These are phyloP conservation scores for Phytophthora boehmeriae DNA, from an alignment of 352 stramenopile genomes.

Conservation along the genomic window DNA sequence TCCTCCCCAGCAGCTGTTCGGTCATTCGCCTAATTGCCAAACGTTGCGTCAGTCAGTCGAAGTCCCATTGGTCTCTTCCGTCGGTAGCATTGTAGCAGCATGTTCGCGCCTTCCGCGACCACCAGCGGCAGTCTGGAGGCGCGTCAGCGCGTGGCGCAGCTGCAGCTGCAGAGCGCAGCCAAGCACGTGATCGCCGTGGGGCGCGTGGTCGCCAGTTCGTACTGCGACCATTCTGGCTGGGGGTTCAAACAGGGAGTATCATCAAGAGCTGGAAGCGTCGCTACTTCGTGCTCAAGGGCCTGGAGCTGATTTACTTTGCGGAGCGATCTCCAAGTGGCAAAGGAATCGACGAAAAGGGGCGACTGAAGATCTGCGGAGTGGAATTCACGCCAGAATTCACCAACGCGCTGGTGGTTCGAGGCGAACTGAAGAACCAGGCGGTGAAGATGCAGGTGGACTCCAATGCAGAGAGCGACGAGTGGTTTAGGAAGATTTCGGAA, in stretches of 20 bases:
- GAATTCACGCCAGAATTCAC: constrained; percentile 72
- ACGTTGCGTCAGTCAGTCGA: no score
- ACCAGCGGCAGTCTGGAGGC: constrained; percentile 29
- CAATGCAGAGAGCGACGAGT: constrained; percentile 65
- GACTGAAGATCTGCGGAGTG: constrained; percentile 59
- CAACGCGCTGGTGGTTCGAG: constrained; percentile 64
- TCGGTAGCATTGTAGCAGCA: no score
- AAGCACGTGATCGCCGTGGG: constrained; percentile 52
- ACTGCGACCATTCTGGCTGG: constrained; percentile 84
- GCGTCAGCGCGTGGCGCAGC: constrained; percentile 33
- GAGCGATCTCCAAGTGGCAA: constrained; percentile 73
- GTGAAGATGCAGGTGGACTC: constrained; percentile 74
- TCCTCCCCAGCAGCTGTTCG: no score
- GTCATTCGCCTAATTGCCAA: no score
- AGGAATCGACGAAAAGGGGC: constrained; percentile 78
- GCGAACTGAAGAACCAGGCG: constrained; percentile 74
- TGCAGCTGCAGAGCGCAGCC: constrained; percentile 43
- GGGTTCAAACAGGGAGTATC: constrained; percentile 79
- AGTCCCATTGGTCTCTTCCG: background rate
- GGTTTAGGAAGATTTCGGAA: constrained; percentile 59
- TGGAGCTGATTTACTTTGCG: constrained; percentile 81
- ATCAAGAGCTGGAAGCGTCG: constrained; percentile 86
- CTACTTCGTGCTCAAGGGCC: constrained; percentile 83
- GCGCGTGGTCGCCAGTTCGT: constrained; percentile 57
- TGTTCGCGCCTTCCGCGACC: constrained; percentile 29